Evolutionary conservation across 768 basidiomycete genomes (phyloP), one percentile per base, ranked within the genome.

Genomic region (Gautieria morchelliformis): DNA sequence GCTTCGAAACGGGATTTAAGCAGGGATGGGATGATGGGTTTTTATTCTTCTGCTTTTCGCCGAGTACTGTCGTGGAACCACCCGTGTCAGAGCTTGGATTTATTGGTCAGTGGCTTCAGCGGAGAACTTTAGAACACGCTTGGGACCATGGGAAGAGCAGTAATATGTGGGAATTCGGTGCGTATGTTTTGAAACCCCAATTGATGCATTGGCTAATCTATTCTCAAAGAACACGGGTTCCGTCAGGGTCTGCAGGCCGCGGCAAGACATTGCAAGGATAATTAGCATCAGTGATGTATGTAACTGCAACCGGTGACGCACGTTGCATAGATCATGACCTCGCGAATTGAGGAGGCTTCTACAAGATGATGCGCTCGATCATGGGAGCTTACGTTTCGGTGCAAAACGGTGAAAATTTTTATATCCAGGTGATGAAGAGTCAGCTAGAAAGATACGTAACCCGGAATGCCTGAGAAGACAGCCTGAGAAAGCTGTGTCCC

Each of bases 11-110:
- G 1, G 89, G 87, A 2, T 90, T 83, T 62, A 37, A 72, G 1
- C 70, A 74, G 52, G 89, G 89, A 1, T 92, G 89, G 89, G 79
- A 83, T 24, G 87, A 85, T 58, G 80, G 80, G 0, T 79, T 80
- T 63, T 53, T 64, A 35, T 89, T 89, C 70, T 73, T 86, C 41
- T 63, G 35, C 4, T 62, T 65, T 22, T 47, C 56, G 54, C 32
- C 60, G 49, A 63, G 53, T 35, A 24, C 61, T 45, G 54, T 49
- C 15, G 63, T 39, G 60, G 69, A 58, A 54, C 62, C 59, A 37
- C 63, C 68, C 14, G 70, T 77, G 9, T 75, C 74, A 27, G 82
- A 87, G 66, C 66, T 89, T 2, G 89, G 87, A 30, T 89, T 86
- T 67, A 71, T 74, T 59, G 75, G 75, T 19, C 76, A 78, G n/a